Base-by-base conservation (phyloP, 208 protist species). In the Wallacemonas sp. region DNA sequence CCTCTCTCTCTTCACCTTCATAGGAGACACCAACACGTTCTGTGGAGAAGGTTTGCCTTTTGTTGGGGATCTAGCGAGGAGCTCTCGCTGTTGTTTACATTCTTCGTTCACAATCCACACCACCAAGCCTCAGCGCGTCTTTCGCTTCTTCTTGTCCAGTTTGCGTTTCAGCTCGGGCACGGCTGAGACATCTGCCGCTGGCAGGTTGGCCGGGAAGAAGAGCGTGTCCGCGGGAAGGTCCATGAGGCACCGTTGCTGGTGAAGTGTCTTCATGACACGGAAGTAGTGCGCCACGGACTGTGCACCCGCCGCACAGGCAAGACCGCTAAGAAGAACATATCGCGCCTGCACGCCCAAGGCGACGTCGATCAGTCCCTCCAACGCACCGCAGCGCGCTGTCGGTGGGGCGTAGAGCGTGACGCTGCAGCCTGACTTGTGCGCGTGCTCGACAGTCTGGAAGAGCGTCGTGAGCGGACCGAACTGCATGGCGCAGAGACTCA, bases 131-230 rank as follows among this genome's bases (percentile, higher is more conserved):
- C 27, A 67, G 6, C 32, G 39, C 38, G 59, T 63, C 60, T 79
- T 84, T 19, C 72, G 82, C 70, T 87, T 89, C 46, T 86, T 89
- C 64, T 89, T 92, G 52, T 94, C 89, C 24, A 65, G 63, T 41
- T 80, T 79, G 19, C 82, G 82, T 26, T 87, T 85, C 21, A 94
- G 89, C 41, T 84, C 79, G 4, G 89, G 84, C 44, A 89, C 76
- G 4, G 70, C 50, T 4, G 50, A 33, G 30, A 39, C 22, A n/a
- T 57, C 50, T 3, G 19, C 26, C 3, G 30, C 3, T 3, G 50
- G 50, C 32, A 57, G 30, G 32, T 8, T 24, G 3, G 33, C 50
- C 30, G 50, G 50, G 50, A 27, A 57, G 17, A 41, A 57, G 50
- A 21, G 0, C 30, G 5, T 39, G 13, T n/a, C 50, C 3, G 26